Base-by-base conservation (phyloP, 805 yeast genomes). In the Saturnispora diversa region DNA sequence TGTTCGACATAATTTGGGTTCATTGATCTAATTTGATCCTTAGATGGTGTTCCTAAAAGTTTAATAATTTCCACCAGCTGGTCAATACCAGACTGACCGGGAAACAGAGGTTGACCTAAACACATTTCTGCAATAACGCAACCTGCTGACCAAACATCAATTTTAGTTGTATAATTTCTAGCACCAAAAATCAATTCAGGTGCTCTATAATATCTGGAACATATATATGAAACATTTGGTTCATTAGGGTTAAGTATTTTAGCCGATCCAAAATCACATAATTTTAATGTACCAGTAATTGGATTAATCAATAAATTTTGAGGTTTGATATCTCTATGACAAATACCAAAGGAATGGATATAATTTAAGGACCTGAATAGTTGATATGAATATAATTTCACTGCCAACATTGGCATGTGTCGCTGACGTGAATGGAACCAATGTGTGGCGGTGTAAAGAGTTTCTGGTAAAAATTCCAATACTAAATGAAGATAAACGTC, bases 131-230 rank as follows among this genome's bases (percentile, higher is more conserved):
- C 97, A 85, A 92, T 87, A 17, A 92, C 98, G 67, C 98, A 92
- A 16, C 95, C 96, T 11, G 94, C 86, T 11, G 95, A 84, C 98
- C 98, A 92, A 35, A 92, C 77, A 60, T 92, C 98, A 50, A 92
- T 92, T 61, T 90, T 88, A 23, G 97, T 87, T 6, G 97, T 86
- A 63, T 92, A 92, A 62, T 88, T 85, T 21, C 95, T 83, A 11
- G 97, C 95, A 15, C 97, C 98, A 66, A 92, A 92, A 45, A 92
- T 92, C 52, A 92, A 75, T 63, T 92, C 98, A 0, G 98, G 98
- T 6, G 98, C 98, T 43, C 98, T 71, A 64, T 92, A 92, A 64
- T 90, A 92, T 52, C 98, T 74, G 15, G 97, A 87, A 64, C 98
- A 92, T 39, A 92, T 92, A 62, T 92, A 92, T 6, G 95, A 82